Base-by-base conservation (phyloP, 2,329 filamentous ascomycete species). In the Graphilbum sp. region DNA sequence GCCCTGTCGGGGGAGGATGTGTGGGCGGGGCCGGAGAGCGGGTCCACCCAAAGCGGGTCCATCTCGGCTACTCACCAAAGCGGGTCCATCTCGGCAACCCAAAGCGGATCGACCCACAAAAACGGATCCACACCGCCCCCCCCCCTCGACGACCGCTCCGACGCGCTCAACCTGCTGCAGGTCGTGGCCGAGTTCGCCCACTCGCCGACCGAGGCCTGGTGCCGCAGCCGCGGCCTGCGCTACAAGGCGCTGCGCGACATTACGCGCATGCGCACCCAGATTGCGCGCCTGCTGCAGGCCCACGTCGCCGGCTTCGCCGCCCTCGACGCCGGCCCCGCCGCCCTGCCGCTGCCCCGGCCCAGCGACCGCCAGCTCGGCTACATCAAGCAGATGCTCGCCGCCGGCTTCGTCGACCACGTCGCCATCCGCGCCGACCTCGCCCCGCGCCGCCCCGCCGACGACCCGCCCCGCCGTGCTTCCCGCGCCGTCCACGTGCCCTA, bases 401-500 rank as follows among this genome's bases (percentile, higher is more conserved):
- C 85, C 0, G 90, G 88, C 1, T 96, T 95, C 60, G 75, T 96
- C 50, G 90, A 98, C 57, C 82, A 95, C 48, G 72, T 98, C 31
- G 90, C 90, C 34, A 86, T 96, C 48, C 82, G 90, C 43, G 84
- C 83, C 4, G 88, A 98, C 55, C 64, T 85, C n/a, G 69, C 84
- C 0, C 83, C 85, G 1, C 69, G 67, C 12, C 81, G 83, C 1
- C 76, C 78, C 13, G 15, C 19, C 8, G 21, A 12, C 19, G 5
- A 81, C 16, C 8, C 8, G 11, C 9, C 13, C 12, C 25, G 17
- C 12, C 5, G 2, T 44, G 83, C 87, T 0, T 75, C 74, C 36
- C 74, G 86, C n/a, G 82, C 87, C 2, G 92, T 90, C 46, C 86
- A 96, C 48, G 82, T 96, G 3, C 82, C 88, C 0, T 98, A 96